Evolutionary conservation across 1,284 basidiomycete species (phyloP).

Genomic region (Taiwanofungus camphoratus): DNA sequence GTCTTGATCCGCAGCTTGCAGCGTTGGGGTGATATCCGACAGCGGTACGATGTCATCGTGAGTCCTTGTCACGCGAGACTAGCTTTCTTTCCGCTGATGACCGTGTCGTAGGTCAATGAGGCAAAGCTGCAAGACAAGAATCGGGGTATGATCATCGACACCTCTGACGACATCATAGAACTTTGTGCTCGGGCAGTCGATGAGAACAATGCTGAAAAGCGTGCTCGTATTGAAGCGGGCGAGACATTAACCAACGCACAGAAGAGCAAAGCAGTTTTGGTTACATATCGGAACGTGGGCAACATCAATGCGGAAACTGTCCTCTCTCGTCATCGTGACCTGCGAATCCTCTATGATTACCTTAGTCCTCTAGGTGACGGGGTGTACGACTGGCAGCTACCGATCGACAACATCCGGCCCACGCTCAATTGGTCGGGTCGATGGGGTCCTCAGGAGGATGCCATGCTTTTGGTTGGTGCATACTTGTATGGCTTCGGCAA

Average conservation of each 20-base stretch:
- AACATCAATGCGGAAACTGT: conserved; percentile 99
- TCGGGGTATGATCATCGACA: conserved; percentile 85
- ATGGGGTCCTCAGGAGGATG: conserved; percentile 92
- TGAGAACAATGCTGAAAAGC: conserved; percentile 79
- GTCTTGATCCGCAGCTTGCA: conserved; percentile 94
- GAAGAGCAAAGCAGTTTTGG: conserved; percentile 93
- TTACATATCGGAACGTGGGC: conserved; percentile 84
- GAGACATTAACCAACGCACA: conserved; percentile 82
- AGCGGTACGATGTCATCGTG: conserved; percentile 92
- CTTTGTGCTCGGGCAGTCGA: conserved; percentile 82
- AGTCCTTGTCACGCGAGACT: conserved; percentile 28
- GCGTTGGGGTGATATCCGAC: conserved; percentile 96
- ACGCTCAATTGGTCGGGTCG: conserved; percentile 95
- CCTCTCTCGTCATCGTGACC: conserved; percentile 83
- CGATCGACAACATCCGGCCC: conserved; percentile 88
- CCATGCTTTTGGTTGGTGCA: conserved; percentile 91
- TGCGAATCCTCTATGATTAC: conserved; percentile 84
- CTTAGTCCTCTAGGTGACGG: conserved; percentile 67
- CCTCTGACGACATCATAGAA: conserved; percentile 89
- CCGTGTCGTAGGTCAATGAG: conserved; percentile 64
- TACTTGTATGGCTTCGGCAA: conserved; percentile 94
- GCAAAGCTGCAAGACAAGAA: conserved; percentile 96
- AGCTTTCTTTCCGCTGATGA: conserved; percentile 1
- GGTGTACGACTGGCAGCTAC: conserved; percentile 78
- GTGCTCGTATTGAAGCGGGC: conserved; percentile 70